A percentile compares a stretch with the other conserved stretches of the same genome.
Conservation (phyloP, 2,329 filamentous ascomycete species). For the Annulohypoxylon truncatum region DNA sequence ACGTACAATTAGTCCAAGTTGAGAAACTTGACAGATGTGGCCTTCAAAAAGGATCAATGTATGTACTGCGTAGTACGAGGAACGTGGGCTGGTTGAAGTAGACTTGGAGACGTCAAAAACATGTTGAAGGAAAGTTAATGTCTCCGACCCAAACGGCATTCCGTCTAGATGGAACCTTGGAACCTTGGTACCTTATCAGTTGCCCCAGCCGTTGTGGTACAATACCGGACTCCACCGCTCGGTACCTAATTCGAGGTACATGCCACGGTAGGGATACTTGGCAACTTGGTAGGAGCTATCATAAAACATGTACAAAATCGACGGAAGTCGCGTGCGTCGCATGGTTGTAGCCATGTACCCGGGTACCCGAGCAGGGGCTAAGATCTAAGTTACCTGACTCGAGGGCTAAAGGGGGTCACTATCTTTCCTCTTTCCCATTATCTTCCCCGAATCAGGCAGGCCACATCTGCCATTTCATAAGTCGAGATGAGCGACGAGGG, state of each 20-base stretch:
- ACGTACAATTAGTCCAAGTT: not conserved
- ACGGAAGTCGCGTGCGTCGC: not conserved
- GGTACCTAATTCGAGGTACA: not conserved
- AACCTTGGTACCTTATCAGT: conserved; percentile 23
- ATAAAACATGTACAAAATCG: not conserved
- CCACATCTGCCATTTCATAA: conserved; percentile 16
- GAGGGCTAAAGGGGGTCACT: conserved; percentile 8
- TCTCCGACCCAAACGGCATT: conserved; percentile 6
- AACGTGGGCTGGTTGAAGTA: too few species aligned
- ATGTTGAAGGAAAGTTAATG: conserved; percentile 22
- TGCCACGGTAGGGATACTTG: conserved; percentile 13
- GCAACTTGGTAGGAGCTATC: not conserved
- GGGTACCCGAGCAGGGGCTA: conserved; percentile 8
- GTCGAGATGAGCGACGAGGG: conserved; percentile 27
- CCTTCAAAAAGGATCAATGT: not conserved
- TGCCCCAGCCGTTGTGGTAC: conserved; percentile 23
- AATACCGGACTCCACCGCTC: conserved; percentile 21
- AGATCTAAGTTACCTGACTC: conserved; percentile 30
- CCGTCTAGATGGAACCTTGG: conserved; percentile 10
- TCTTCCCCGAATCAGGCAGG: conserved; percentile 42
- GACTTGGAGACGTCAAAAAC: too few species aligned
- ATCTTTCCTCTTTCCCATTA: conserved; percentile 17
- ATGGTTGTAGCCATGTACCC: conserved; percentile 4
- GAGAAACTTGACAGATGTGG: not conserved
- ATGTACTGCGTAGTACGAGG: not conserved